Evolutionary conservation across 2,329 filamentous ascomycete species (phyloP), one percentile per base, ranked within the genome.

Genomic region (Whalleya microplaca): DNA sequence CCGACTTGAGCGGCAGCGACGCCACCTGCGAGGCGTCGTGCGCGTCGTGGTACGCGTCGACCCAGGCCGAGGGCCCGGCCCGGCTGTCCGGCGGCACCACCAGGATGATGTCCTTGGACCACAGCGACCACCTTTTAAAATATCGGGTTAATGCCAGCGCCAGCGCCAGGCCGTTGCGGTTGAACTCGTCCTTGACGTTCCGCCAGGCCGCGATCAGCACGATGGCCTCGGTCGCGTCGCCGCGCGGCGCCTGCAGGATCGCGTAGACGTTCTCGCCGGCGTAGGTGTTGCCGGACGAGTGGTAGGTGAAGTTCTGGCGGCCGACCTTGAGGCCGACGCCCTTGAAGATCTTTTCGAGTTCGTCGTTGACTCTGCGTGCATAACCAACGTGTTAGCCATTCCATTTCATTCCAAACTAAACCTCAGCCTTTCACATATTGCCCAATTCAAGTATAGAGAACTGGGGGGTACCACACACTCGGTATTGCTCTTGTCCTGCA

Each of bases 71-170:
- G 0, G 92, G 91, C 0, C 94, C 95, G 10, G 91, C 89, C 56
- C 88, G 89, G 72, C 92, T 96, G 74, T 99, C 95, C 0, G 91
- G 88, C 0, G 95, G 88, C 45, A 99, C 83, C 5, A 99, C 76
- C 65, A 99, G 86, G 56, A 99, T 94, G 64, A 99, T 96, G 72
- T 99, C 95, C 75, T 99, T 99, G 56, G 93, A 97, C 95, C 95
- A 99, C 23, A 99, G 82, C 51, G 92, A 97, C 95, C 95, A 99
- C 65, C 89, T 86, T 75, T 96, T 96, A 78, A 99, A 98, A 75
- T 99, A 99, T 64, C 95, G 86, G 23, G 92, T 91, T 64, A 99
- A 76, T 0, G 94, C 93, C 67, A 99, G 77, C 2, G 92, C 88
- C 29, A 99, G 82, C 7, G 92, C 88, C 5, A 99, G 87, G 18